Percentiles rank a stretch among this genome's conserved stretches.
These are phyloP conservation scores for Vaccinium macrocarpon DNA, from an alignment of 148 eudicot genomes.

Conservation along the genomic window DNA sequence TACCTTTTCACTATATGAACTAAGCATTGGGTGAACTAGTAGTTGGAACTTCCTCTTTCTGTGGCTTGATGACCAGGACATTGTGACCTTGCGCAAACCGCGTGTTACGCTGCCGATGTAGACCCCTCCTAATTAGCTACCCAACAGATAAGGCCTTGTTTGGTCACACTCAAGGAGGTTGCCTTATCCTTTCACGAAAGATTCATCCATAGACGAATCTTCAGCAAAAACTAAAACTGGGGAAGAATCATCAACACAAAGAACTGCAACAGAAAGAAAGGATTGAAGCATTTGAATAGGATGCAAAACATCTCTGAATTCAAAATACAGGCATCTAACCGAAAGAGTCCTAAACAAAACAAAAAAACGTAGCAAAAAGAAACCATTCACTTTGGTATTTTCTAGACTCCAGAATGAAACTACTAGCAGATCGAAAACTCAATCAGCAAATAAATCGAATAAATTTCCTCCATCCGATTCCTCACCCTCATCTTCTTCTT, in stretches of 20 bases:
- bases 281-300: not conserved
- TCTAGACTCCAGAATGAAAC: not conserved
- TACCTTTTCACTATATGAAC: not conserved
- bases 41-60: not conserved
- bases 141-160: not conserved
- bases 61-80: not conserved
- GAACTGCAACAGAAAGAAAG: not conserved
- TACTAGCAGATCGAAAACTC: not conserved
- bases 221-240: not conserved
- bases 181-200: not conserved
- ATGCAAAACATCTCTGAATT: not conserved
- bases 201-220: not conserved
- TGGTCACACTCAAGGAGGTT: not conserved
- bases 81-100: not conserved
- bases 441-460: conserved; percentile 56
- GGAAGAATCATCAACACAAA: not conserved
- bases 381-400: not conserved
- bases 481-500: conserved; percentile 27
- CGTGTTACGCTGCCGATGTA: not conserved
- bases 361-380: not conserved
- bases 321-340: not conserved
- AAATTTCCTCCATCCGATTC: conserved; percentile 41
- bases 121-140: not conserved
- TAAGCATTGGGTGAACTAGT: not conserved
- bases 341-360: not conserved